Percentiles rank a stretch among this genome's conserved stretches.
These are phyloP conservation scores for Eucalyptus cloeziana DNA, from an alignment of 345 rosid genomes.

Conservation along the genomic window DNA sequence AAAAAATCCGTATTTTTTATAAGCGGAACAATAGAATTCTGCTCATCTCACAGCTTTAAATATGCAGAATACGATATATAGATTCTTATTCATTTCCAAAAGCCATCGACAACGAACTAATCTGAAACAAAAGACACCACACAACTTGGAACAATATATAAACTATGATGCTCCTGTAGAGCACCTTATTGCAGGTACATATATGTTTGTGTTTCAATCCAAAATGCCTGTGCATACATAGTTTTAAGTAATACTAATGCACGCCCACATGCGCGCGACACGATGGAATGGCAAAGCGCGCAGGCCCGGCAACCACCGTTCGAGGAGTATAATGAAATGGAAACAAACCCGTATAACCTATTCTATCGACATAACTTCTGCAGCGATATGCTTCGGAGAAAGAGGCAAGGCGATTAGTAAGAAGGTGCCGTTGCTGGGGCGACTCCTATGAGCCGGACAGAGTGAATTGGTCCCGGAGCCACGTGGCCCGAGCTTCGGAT, in stretches of 20 bases:
- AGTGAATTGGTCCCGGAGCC: conserved; percentile 31
- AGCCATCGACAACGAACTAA: neutral
- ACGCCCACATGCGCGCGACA: neutral
- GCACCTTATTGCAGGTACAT: neutral
- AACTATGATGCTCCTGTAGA: neutral
- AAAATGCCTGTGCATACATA: neutral
- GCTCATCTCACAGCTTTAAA: neutral
- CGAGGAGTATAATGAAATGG: neutral
- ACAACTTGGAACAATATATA: neutral
- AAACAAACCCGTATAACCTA: neutral
- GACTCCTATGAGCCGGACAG: neutral
- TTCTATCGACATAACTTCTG: neutral
- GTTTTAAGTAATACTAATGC: neutral
- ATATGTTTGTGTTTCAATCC: neutral
- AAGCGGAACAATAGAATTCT: neutral
- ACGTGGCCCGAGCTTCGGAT: conserved; percentile 48
- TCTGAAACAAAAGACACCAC: neutral
- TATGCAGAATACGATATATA: neutral
- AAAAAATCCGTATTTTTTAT: no score
- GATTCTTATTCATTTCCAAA: neutral
- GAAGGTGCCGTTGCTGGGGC: conserved; percentile 18
- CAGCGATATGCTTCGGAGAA: neutral
- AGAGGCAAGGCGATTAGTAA: neutral
- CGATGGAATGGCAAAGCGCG: neutral
- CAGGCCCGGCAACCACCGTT: neutral